phyloP scores from a whole-genome alignment of 2,329 filamentous ascomycete genomes.

The Cladophialophora yegresii region DNA sequence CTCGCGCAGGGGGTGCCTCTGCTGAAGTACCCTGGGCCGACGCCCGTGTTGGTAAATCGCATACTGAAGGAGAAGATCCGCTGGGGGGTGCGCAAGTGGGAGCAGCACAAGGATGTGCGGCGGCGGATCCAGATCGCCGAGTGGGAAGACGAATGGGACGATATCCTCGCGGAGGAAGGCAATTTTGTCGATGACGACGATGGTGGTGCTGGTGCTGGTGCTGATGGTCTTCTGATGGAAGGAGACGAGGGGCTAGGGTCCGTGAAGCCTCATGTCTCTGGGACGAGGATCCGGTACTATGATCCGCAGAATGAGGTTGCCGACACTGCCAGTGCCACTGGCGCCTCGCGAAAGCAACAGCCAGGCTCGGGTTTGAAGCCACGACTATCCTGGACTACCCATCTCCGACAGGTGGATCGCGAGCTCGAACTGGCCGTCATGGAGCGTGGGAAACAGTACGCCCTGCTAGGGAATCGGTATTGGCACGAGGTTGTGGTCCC shows the following conservation, averaged over 20 bases:
- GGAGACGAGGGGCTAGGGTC: neutral
- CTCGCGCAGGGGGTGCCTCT: conserved; percentile 46
- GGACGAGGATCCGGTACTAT: neutral
- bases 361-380: neutral
- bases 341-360: neutral
- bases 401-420: conserved; percentile 14
- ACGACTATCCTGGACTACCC: conserved; percentile 6
- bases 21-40: conserved; percentile 50
- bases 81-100: conserved; percentile 42
- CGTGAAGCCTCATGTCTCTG: no score
- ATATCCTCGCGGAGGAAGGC: conserved; percentile 34
- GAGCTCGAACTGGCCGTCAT: conserved; percentile 15
- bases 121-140: conserved; percentile 41
- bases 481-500: conserved; percentile 24
- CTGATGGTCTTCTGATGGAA: neutral
- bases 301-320: neutral
- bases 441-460: conserved; percentile 13
- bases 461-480: conserved; percentile 22
- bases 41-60: conserved; percentile 45
- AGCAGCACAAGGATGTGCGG: conserved; percentile 41
- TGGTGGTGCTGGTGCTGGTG: neutral
- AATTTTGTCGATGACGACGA: conserved; percentile 3
- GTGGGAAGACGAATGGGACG: conserved; percentile 49
- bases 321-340: no score
- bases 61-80: conserved; percentile 43